Conservation (phyloP, 2,329 filamentous ascomycete genomes). For the Aspergillus sp. region DNA sequence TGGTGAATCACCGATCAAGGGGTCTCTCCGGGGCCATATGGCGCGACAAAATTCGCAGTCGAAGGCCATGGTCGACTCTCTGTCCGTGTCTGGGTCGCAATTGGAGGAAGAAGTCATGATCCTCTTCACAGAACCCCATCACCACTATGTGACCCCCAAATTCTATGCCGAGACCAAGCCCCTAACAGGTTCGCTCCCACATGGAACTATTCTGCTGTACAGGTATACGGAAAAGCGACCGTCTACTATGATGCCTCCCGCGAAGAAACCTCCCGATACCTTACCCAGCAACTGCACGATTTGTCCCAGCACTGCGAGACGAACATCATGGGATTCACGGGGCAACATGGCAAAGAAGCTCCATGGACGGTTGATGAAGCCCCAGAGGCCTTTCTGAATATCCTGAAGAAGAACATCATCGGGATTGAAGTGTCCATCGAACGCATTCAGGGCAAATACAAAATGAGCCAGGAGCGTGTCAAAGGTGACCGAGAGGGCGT, state of each 20-base stretch:
- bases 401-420: conserved; percentile 59
- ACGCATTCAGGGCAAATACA: conserved; percentile 59
- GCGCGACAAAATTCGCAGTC: conserved; percentile 62
- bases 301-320: conserved; percentile 53
- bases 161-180: conserved; percentile 68
- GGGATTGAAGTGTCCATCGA: conserved; percentile 60
- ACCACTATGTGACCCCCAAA: conserved; percentile 67
- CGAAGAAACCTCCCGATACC: conserved; percentile 45
- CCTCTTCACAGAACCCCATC: conserved; percentile 57
- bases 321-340: conserved; percentile 57
- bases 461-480: conserved; percentile 63
- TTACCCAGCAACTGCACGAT: conserved; percentile 42
- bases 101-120: conserved; percentile 55
- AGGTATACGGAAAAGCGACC: conserved; percentile 59
- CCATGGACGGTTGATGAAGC: conserved; percentile 61
- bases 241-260: conserved; percentile 53
- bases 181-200: conserved; percentile 63
- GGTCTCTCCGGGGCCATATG: conserved; percentile 57
- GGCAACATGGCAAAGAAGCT: conserved; percentile 44
- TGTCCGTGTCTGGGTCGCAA: conserved; percentile 27
- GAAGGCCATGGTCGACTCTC: conserved; percentile 57
- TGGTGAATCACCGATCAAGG: conserved; percentile 27
- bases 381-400: conserved; percentile 55
- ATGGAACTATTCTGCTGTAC: conserved; percentile 67
- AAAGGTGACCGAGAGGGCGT: conserved; percentile 56